These are phyloP conservation scores for Xylariaceae sp. DNA, from an alignment of 2,329 filamentous ascomycete species.

Conservation along the genomic window DNA sequence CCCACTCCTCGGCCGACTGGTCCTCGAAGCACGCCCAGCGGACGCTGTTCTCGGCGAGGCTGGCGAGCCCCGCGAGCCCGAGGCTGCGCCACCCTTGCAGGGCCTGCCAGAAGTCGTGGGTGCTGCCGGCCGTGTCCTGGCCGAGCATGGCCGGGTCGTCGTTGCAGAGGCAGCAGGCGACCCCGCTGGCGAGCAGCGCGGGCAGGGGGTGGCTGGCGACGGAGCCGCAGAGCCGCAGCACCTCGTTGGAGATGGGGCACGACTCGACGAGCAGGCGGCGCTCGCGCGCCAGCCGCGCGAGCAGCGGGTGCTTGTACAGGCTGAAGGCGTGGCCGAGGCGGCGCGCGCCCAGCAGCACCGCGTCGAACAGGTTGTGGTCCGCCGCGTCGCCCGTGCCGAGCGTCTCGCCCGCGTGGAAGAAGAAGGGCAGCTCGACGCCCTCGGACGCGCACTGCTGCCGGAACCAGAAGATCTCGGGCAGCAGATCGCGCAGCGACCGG, in stretches of 20 bases:
- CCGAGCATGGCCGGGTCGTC: conserved; percentile 87
- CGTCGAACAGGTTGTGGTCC: conserved; percentile 81
- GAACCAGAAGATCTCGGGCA: conserved; percentile 91
- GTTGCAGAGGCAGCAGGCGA: conserved; percentile 77
- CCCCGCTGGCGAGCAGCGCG: conserved; percentile 74
- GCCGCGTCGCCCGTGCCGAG: conserved; percentile 69
- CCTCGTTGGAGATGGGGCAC: conserved; percentile 87
- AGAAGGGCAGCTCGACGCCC: conserved; percentile 79
- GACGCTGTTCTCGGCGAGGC: conserved; percentile 86
- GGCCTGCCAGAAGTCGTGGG: conserved; percentile 90
- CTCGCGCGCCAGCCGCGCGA: conserved; percentile 83
- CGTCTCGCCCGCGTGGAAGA: conserved; percentile 90
- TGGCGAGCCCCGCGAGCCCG: conserved; percentile 76
- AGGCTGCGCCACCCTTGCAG: conserved; percentile 89
- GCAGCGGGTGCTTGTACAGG: conserved; percentile 82
- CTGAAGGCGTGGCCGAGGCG: conserved; percentile 87
- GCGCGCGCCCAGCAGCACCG: conserved; percentile 75
- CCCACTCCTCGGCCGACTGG: conserved; percentile 62
- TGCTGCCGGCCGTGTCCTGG: conserved; percentile 73
- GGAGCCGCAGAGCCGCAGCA: conserved; percentile 68
- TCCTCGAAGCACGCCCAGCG: conserved; percentile 88
- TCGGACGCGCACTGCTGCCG: conserved; percentile 73
- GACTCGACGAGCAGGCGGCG: conserved; percentile 82
- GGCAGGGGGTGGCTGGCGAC: conserved; percentile 76
- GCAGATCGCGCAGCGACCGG: conserved; percentile 64